Conservation (phyloP, 305 asterid species). For the Fraxinus platypoda region DNA sequence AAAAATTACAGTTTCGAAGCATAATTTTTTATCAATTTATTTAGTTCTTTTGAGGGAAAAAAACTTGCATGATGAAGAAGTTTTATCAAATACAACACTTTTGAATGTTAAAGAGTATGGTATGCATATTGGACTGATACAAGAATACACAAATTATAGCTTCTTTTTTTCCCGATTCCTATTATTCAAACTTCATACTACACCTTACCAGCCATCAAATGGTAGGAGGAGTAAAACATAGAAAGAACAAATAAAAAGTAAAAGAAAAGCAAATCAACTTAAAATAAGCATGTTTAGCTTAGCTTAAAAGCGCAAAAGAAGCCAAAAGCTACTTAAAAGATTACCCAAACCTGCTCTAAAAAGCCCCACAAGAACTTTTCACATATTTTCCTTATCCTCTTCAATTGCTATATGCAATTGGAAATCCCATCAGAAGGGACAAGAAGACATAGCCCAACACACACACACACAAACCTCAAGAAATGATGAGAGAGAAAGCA, state of each 20-base stretch:
- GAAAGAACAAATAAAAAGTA: neutral
- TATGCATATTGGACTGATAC: neutral
- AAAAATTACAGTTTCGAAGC: neutral
- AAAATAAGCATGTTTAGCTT: neutral
- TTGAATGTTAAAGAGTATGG: neutral
- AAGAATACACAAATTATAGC: neutral
- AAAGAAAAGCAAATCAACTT: constrained; percentile 14
- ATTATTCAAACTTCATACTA: neutral
- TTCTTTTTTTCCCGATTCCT: neutral
- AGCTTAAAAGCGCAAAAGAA: neutral
- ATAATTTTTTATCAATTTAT: neutral
- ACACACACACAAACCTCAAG: neutral
- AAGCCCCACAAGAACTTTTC: constrained; percentile 7
- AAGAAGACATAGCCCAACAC: neutral
- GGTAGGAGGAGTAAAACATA: neutral
- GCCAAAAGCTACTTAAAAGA: neutral
- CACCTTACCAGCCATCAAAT: neutral
- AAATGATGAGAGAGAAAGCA: neutral
- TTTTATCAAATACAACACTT: neutral
- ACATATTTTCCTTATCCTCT: neutral
- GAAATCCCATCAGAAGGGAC: neutral
- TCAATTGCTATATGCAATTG: neutral
- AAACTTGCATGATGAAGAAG: neutral
- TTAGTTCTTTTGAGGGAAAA: neutral
- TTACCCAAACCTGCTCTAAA: neutral